A percentile compares a stretch with the other conserved stretches of the same genome.
These are phyloP conservation scores for Oryza longistaminata DNA, from an alignment of 176 grass and related monocot genomes.

Conservation along the genomic window DNA sequence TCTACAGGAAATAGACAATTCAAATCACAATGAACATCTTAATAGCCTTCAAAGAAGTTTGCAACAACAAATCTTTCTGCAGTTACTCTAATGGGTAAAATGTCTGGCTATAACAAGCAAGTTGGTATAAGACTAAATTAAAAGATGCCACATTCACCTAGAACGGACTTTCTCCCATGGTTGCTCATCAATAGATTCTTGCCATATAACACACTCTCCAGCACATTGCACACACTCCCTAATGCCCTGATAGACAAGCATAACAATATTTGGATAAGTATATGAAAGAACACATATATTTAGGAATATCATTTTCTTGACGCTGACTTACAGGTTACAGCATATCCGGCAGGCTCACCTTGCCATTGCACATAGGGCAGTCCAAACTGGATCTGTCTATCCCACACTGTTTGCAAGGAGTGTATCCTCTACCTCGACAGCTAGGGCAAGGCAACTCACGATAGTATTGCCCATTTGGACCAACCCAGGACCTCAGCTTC, in stretches of 20 bases:
- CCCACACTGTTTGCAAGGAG: conserved; percentile 71
- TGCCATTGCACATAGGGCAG: conserved; percentile 78
- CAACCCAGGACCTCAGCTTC: conserved; percentile 83
- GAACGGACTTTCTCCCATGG: conserved; percentile 89
- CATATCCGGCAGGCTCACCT: conserved; percentile 51
- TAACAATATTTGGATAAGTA: conserved; percentile 3
- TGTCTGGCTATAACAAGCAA: background rate
- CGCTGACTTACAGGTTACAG: conserved; percentile 9
- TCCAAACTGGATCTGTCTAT: conserved; percentile 81
- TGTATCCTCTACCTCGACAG: conserved; percentile 87
- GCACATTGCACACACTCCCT: conserved; percentile 64
- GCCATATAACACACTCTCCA: conserved; percentile 97
- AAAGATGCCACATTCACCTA: conserved; percentile 50
- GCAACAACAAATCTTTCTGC: background rate
- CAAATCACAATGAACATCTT: background rate
- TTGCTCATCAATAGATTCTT: conserved; percentile 90
- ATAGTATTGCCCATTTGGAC: conserved; percentile 93
- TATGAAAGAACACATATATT: conserved; percentile 3
- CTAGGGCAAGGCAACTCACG: conserved; percentile 84
- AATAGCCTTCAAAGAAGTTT: conserved; percentile 15
- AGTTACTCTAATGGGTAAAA: background rate
- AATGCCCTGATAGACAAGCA: conserved; percentile 66
- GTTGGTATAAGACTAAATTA: background rate
- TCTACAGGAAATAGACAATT: conserved; percentile 5
- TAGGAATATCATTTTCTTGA: background rate